Base-by-base conservation (phyloP, 1,139 yeast species). In the Taphrina wiesneri region DNA sequence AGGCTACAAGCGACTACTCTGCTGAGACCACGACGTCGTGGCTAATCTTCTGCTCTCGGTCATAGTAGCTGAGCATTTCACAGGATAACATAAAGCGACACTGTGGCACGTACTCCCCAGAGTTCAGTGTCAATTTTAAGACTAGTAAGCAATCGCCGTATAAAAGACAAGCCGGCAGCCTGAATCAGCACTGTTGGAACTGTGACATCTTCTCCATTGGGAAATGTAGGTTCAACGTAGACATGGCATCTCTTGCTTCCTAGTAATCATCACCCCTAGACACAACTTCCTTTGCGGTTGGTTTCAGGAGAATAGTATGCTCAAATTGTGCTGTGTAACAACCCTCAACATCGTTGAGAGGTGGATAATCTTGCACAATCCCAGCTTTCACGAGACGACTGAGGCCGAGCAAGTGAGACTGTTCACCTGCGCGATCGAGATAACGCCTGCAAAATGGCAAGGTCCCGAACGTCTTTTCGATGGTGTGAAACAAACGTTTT, bases 401-500 rank as follows among this genome's bases (percentile, higher is more conserved):
- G 76, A 93, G 63, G 39, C 96, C 97, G 72, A 89, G 81, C 70
- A 92, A 80, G 74, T 93, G 92, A 77, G 91, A 91, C 56, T 91
- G 97, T 75, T 93, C 96, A 19, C 97, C 98, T 4, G 89, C 74
- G 71, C 96, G 83, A 75, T 95, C 99, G 75, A 93, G 81, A 76
- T 93, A 95, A 73, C 99, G 83, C 73, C 98, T 86, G 79, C 99
- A 93, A 85, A 93, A 93, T 5, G 99, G 99, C 72, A 93, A 82
- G 1, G 98, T 90, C 53, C 98, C 97, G 74, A 93, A 93, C 73
- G 88, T 85, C 68, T 82, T 81, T 75, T 90, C 86, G 73, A 93
- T 93, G 21, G 85, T 82, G 63, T 81, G 78, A 70, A 90, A 78
- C 71, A 93, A 80, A 49, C 82, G 79, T 75, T 84, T 86, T 17